These are phyloP conservation scores for Rubus parviflorus DNA, from an alignment of 306 rosid species.

Conservation along the genomic window DNA sequence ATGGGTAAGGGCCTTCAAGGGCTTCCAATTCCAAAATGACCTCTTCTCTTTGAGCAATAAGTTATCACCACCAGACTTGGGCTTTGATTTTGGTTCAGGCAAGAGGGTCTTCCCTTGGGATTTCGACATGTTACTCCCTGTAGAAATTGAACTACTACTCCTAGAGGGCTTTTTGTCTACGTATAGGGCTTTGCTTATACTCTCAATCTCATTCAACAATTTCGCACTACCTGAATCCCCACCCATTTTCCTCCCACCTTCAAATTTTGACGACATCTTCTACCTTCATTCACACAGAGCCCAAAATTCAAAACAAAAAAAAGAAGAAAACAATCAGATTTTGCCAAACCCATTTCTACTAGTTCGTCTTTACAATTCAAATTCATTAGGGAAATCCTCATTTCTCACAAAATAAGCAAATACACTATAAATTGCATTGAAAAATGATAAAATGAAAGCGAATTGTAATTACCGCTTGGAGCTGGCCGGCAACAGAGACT, in stretches of 20 bases:
- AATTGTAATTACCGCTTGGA: slow-evolving; percentile 43
- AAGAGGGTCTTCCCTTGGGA: slow-evolving; percentile 33
- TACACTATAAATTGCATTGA: neutral
- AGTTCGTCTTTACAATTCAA: slow-evolving; percentile 9
- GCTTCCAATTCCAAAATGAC: slow-evolving; percentile 84
- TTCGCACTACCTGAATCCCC: slow-evolving; percentile 52
- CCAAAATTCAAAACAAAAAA: neutral
- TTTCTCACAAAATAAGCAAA: neutral
- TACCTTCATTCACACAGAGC: slow-evolving; percentile 20
- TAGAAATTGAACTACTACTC: slow-evolving; percentile 34
- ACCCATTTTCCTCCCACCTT: slow-evolving; percentile 55
- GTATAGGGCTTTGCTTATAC: slow-evolving; percentile 52
- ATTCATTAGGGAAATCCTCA: neutral
- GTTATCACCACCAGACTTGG: slow-evolving; percentile 42
- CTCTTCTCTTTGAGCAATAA: slow-evolving; percentile 66
- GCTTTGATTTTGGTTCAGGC: slow-evolving; percentile 43
- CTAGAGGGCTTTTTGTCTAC: slow-evolving; percentile 36
- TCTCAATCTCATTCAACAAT: slow-evolving; percentile 66
- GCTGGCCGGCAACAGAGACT: slow-evolving; percentile 29
- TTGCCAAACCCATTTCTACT: slow-evolving; percentile 18
- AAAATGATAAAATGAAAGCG: neutral
- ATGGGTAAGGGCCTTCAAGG: slow-evolving; percentile 62
- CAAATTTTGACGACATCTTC: slow-evolving; percentile 54
- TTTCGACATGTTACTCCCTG: slow-evolving; percentile 31
- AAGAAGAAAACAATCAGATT: slow-evolving; percentile 16